Conservation (phyloP, 306 rosid genomes). For the Vigna angularis region DNA sequence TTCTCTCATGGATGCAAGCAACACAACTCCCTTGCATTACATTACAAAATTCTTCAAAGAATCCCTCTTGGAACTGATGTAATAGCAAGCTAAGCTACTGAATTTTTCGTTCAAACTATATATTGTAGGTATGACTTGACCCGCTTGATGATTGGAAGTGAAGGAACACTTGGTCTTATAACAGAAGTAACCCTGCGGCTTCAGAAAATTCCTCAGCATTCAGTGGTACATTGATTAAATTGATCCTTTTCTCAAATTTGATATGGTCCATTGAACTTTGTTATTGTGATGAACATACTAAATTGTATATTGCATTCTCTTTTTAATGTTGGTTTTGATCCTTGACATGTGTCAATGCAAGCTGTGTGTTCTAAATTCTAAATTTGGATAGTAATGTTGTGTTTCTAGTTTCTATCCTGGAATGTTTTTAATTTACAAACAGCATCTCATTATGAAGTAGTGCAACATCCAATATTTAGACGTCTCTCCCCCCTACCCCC, state of each 20-base stretch:
- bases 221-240: slow-evolving; percentile 67
- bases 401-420: slow-evolving; percentile 37
- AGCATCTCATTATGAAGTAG: slow-evolving; percentile 13
- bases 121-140: slow-evolving; percentile 87
- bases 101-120: slow-evolving; percentile 33
- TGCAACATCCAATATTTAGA: slow-evolving; percentile 34
- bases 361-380: slow-evolving; percentile 18
- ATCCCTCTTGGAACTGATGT: slow-evolving; percentile 18
- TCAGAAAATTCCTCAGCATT: slow-evolving; percentile 85
- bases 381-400: slow-evolving; percentile 22
- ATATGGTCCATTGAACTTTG: slow-evolving; percentile 30
- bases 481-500: not conserved
- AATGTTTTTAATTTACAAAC: not conserved
- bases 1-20: not conserved
- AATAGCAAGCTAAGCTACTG: slow-evolving; percentile 2
- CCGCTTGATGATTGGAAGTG: slow-evolving; percentile 96
- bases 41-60: slow-evolving; percentile 23
- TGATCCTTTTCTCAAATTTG: slow-evolving; percentile 41
- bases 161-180: slow-evolving; percentile 94
- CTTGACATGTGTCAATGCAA: slow-evolving; percentile 22
- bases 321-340: slow-evolving; percentile 34
- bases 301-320: slow-evolving; percentile 21
- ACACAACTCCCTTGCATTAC: slow-evolving; percentile 2
- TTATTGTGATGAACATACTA: slow-evolving; percentile 25
- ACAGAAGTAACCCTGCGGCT: slow-evolving; percentile 92